These are phyloP conservation scores for Oidiodendron maius DNA, from an alignment of 495 filamentous ascomycete genomes.

Conservation along the genomic window DNA sequence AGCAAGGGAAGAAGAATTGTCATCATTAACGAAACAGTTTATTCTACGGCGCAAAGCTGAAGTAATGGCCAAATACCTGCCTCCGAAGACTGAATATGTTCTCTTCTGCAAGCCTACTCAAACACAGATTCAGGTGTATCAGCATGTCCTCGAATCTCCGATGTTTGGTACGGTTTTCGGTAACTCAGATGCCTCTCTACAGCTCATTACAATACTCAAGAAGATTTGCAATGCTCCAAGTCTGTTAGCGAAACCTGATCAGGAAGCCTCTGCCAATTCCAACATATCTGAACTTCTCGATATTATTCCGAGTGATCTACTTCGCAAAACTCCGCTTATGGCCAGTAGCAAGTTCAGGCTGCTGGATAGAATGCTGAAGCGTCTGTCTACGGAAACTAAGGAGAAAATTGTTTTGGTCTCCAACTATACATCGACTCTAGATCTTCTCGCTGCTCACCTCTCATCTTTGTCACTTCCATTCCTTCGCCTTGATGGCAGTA, in stretches of 20 bases:
- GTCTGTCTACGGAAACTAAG: constrained; percentile 50
- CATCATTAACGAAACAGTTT: constrained; percentile 61
- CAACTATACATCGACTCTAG: constrained; percentile 75
- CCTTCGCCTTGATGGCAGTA: constrained; percentile 69
- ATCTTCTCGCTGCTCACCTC: constrained; percentile 61
- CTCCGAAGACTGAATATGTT: constrained; percentile 74
- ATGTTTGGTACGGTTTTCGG: constrained; percentile 60
- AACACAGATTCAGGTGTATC: constrained; percentile 65
- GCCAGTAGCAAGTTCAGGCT: constrained; percentile 68
- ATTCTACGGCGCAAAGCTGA: constrained; percentile 75
- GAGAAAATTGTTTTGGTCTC: constrained; percentile 81
- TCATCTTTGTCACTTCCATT: constrained; percentile 56
- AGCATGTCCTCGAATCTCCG: constrained; percentile 62
- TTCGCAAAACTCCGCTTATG: constrained; percentile 50
- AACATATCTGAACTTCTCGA: constrained; percentile 46
- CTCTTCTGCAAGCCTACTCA: constrained; percentile 68
- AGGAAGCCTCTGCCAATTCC: constrained; percentile 27
- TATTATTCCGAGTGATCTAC: constrained; percentile 50
- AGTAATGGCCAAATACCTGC: constrained; percentile 65
- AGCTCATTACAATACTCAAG: constrained; percentile 74
- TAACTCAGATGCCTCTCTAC: constrained; percentile 60
- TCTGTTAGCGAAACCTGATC: constrained; percentile 43
- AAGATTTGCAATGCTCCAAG: constrained; percentile 79
- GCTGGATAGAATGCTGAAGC: constrained; percentile 61
- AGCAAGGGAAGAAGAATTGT: constrained; percentile 60